phyloP scores from a whole-genome alignment of 257 asterid species.

The Perilla frutescens region DNA sequence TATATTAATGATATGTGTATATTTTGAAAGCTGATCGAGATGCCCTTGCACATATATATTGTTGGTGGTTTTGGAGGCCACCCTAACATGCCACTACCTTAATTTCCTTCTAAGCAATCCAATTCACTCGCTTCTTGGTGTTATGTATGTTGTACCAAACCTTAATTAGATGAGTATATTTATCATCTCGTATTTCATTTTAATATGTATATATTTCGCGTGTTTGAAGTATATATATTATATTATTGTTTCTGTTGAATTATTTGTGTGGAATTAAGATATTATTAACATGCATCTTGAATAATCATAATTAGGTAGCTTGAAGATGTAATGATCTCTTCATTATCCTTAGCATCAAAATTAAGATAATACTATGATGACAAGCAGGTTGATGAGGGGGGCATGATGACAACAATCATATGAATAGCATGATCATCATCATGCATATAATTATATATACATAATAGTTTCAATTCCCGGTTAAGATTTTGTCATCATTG shows the following conservation, averaged over 20 bases:
- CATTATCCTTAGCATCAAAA: not conserved
- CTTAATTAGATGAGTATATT: no score
- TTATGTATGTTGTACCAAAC: no score
- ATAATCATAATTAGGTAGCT: not conserved
- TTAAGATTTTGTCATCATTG: slow-evolving; percentile 27
- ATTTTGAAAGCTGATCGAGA: slow-evolving; percentile 5
- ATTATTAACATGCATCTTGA: not conserved
- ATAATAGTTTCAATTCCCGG: not conserved
- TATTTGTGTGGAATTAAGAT: no score
- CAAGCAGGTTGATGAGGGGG: slow-evolving; percentile 28
- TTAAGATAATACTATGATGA: slow-evolving; percentile 19
- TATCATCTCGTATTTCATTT: not conserved
- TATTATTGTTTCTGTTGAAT: no score
- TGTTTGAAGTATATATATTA: not conserved
- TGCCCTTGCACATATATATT: not conserved
- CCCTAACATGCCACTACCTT: slow-evolving; percentile 12
- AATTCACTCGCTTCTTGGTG: not conserved
- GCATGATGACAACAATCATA: slow-evolving; percentile 36
- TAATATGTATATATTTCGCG: not conserved
- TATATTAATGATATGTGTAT: not conserved
- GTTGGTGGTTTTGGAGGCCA: slow-evolving; percentile 54
- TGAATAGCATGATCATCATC: slow-evolving; percentile 36
- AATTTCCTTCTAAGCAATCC: not conserved
- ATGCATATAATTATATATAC: slow-evolving; percentile 5
- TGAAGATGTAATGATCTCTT: not conserved